A percentile compares a stretch with the other conserved stretches of the same genome.
These are phyloP conservation scores for Trypanosomatidae sp. DNA, from an alignment of 208 protist genomes.

Conservation along the genomic window DNA sequence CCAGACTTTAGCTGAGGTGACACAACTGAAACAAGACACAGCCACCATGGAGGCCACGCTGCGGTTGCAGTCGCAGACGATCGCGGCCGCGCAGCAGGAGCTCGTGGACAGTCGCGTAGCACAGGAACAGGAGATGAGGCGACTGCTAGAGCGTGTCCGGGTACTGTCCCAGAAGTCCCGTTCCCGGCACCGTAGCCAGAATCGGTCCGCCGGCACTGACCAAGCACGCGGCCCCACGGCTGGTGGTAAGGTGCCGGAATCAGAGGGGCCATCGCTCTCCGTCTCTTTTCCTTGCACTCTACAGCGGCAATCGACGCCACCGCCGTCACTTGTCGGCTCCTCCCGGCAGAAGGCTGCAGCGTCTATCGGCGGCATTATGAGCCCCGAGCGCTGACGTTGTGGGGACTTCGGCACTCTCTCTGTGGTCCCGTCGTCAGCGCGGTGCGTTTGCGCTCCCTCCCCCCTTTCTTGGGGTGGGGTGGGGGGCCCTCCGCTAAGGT, in stretches of 20 bases:
- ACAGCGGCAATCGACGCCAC: not conserved
- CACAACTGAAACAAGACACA: constrained; percentile 14
- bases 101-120: constrained; percentile 32
- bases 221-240: too few relatives aligned
- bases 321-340: too few relatives aligned
- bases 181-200: constrained; percentile 7
- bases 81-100: constrained; percentile 38
- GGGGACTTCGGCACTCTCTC: not conserved
- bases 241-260: not conserved
- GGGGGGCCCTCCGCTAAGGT: not conserved
- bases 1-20: constrained; percentile 23
- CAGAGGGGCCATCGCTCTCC: not conserved
- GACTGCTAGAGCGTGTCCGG: constrained; percentile 38
- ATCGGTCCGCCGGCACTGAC: not conserved
- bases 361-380: constrained; percentile 21
- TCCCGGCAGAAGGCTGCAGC: not conserved
- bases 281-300: not conserved
- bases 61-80: constrained; percentile 42
- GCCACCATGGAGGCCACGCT: constrained; percentile 35
- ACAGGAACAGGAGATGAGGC: constrained; percentile 44
- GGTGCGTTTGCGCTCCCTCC: not conserved
- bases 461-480: not conserved
- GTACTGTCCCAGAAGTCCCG: constrained; percentile 18
- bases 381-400: constrained; percentile 14
- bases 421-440: not conserved